These are phyloP conservation scores for Aspergillus asperescens DNA, from an alignment of 495 filamentous ascomycete genomes.

Conservation along the genomic window DNA sequence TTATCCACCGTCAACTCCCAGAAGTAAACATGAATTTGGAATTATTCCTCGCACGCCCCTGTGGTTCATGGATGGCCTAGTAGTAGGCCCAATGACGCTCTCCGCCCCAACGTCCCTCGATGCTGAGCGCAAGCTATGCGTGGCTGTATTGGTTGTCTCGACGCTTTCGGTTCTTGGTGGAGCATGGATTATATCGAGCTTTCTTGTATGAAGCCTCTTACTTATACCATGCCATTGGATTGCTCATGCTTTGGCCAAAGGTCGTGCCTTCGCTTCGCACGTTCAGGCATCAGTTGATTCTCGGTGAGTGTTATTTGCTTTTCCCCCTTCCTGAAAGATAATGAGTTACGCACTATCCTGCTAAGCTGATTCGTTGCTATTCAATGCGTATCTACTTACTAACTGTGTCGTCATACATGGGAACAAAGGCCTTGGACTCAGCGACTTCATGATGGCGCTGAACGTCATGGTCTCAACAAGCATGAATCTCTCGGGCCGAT, in stretches of 20 bases:
- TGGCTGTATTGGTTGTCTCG: neutral
- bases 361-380: too few species aligned
- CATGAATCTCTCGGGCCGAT: constrained; percentile 4
- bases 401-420: too few species aligned
- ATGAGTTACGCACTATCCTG: too few species aligned
- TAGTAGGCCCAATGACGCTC: neutral
- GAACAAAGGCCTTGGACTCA: constrained; percentile 2
- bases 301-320: neutral
- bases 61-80: neutral
- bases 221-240: neutral
- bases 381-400: neutral
- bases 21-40: too few species aligned
- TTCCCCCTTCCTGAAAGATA: neutral
- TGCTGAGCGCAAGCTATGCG: constrained; percentile 6
- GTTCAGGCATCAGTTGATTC: constrained; percentile 6
- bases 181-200: constrained; percentile 4
- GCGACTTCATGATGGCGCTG: constrained; percentile 10
- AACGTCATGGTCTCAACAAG: constrained; percentile 3
- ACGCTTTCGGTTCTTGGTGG: neutral
- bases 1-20: too few species aligned
- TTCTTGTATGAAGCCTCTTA: neutral
- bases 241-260: neutral
- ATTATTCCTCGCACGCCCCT: too few species aligned
- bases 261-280: constrained; percentile 7
- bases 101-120: constrained; percentile 2